These are phyloP conservation scores for Heliocybe sulcata DNA, from an alignment of 1,284 basidiomycete genomes.

Conservation along the genomic window DNA sequence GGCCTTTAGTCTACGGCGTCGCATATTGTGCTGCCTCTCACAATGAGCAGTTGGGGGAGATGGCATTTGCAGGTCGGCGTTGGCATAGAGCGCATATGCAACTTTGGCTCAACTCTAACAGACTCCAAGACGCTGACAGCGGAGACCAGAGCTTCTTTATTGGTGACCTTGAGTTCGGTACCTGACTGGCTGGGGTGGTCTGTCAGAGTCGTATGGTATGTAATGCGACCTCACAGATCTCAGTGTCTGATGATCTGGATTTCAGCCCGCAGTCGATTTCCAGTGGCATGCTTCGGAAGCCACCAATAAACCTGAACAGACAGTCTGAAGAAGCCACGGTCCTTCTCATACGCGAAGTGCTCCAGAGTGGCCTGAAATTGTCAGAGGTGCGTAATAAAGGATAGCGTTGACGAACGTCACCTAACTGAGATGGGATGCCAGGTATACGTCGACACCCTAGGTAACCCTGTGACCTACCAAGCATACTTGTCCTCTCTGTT, in stretches of 20 bases:
- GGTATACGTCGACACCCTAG: constrained; percentile 96
- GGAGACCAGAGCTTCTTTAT: constrained; percentile 57
- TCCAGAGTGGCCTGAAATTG: constrained; percentile 77
- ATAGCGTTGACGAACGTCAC: neutral
- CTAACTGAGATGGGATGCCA: constrained; percentile 23
- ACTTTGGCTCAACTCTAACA: constrained; percentile 23
- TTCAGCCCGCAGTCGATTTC: constrained; percentile 87
- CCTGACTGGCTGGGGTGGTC: constrained; percentile 75
- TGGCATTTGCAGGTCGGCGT: constrained; percentile 82
- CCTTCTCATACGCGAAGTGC: constrained; percentile 76
- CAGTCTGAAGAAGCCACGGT: constrained; percentile 94
- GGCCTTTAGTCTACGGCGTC: constrained; percentile 92
- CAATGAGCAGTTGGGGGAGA: constrained; percentile 62
- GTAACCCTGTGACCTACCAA: constrained; percentile 82
- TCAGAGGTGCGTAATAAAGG: constrained; percentile 61
- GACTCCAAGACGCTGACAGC: constrained; percentile 91
- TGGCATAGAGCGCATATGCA: neutral
- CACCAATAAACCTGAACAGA: constrained; percentile 85
- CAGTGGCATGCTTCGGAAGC: constrained; percentile 80
- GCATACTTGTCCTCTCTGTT: constrained; percentile 73
- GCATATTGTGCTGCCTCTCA: constrained; percentile 88
- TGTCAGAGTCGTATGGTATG: constrained; percentile 70
- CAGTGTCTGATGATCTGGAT: constrained; percentile 8
- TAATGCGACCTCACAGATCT: neutral
- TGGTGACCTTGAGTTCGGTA: constrained; percentile 59